These are phyloP conservation scores for Rhodotorula taiwanensis DNA, from an alignment of 768 basidiomycete species.

Conservation along the genomic window DNA sequence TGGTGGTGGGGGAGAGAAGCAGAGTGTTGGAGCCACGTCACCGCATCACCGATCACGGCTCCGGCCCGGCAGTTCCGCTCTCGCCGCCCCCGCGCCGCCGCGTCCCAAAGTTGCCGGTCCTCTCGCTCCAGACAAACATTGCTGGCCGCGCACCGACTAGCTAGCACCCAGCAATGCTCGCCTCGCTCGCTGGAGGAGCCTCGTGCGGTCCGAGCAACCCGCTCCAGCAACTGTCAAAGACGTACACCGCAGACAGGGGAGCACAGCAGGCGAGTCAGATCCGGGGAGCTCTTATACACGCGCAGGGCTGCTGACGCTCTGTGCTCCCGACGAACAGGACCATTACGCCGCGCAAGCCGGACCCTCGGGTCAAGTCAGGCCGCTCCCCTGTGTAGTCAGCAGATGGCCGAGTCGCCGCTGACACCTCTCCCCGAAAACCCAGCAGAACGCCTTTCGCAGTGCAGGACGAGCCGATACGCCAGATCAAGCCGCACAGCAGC, in stretches of 20 bases:
- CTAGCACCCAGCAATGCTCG: conserved; percentile 46
- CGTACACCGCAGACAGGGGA: conserved; percentile 70
- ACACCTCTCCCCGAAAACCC: conserved; percentile 16
- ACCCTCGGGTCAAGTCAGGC: conserved; percentile 52
- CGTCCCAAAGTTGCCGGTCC: too few species aligned
- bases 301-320: conserved; percentile 17
- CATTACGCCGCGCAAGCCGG: conserved; percentile 57
- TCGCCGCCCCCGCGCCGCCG: too few species aligned
- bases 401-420: too few species aligned
- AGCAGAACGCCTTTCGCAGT: conserved; percentile 12
- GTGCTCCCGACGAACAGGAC: conserved; percentile 51
- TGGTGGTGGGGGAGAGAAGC: too few species aligned
- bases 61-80: too few species aligned
- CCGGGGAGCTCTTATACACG: too few species aligned
- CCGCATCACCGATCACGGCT: too few species aligned
- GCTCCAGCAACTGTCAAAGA: conserved; percentile 68
- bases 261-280: conserved; percentile 78
- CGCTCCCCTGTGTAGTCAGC: too few species aligned
- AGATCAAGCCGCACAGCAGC: not conserved
- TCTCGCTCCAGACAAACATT: not conserved
- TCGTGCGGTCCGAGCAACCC: conserved; percentile 84
- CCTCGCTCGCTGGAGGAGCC: conserved; percentile 66
- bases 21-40: too few species aligned
- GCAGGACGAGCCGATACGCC: not conserved
- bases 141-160: too few species aligned